A percentile compares a stretch with the other conserved stretches of the same genome.
phyloP scores from a whole-genome alignment of 163 green algal species.

The Chlorella variabilis region DNA sequence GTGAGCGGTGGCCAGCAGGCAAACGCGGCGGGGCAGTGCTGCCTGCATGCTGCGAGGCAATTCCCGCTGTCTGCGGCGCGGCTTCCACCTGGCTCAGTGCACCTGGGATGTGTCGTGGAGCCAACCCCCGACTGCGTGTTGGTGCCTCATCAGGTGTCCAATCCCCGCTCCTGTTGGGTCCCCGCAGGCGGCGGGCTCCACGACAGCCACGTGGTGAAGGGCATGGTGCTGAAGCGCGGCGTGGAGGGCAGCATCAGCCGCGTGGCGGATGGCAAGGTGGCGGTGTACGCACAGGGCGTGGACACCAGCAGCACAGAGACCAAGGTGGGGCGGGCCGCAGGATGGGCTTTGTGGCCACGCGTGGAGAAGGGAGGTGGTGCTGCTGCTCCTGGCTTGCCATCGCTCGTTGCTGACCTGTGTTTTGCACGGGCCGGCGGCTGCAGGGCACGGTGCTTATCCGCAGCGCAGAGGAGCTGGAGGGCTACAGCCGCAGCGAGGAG shows the following conservation, averaged over 20 bases:
- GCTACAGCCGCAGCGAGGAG: slow-evolving; percentile 93
- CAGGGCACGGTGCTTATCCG: slow-evolving; percentile 97
- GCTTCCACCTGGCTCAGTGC: no score
- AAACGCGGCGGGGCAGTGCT: slow-evolving; percentile 10
- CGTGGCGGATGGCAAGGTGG: slow-evolving; percentile 91
- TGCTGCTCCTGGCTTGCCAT: not conserved
- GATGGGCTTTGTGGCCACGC: no score
- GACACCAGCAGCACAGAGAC: slow-evolving; percentile 96
- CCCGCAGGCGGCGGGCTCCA: slow-evolving; percentile 58
- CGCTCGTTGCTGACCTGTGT: not conserved
- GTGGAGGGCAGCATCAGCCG: slow-evolving; percentile 88
- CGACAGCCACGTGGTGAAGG: slow-evolving; percentile 77
- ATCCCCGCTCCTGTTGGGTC: not conserved
- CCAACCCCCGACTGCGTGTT: no score
- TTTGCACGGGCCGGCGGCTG: not conserved
- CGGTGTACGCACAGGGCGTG: slow-evolving; percentile 89
- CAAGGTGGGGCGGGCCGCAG: slow-evolving; percentile 66
- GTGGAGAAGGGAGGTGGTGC: not conserved
- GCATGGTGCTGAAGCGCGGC: slow-evolving; percentile 92
- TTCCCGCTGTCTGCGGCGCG: no score
- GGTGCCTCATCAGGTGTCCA: no score
- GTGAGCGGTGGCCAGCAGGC: slow-evolving; percentile 31
- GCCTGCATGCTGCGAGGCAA: slow-evolving; percentile 34
- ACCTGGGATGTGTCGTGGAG: no score
- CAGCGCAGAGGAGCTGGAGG: slow-evolving; percentile 93